Base-by-base conservation (phyloP, 345 rosid species). In the Eucalyptus lansdowneana region DNA sequence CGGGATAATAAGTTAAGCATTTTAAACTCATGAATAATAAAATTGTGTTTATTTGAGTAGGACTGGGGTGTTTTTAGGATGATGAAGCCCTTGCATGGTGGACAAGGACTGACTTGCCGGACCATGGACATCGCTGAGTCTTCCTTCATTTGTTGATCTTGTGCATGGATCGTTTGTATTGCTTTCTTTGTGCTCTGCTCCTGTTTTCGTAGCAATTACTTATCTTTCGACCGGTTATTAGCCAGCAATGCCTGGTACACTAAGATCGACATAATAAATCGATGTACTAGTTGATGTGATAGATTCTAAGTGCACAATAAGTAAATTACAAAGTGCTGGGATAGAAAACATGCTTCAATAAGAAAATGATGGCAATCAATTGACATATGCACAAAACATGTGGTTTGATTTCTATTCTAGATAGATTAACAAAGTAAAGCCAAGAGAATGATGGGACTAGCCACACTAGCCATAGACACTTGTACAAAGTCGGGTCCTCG, bases 401-500 rank as follows among this genome's bases (percentile, higher is more conserved):
- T 51, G 56, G 22, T 51, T 51, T 2, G 8, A 51, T 51, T 17
- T 51, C 22, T 51, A 51, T 51, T 51, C 1, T 51, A 51, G 3
- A 51, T 17, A 17, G 9, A 3, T 51, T 51, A 51, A 51, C 56
- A 51, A 51, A 51, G 22, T 7, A 1, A 22, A 51, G 22, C 22
- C 22, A 51, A 51, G 22, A 17, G 56, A 51, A 51, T 0, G 1
- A 51, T 51, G 56, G 0, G 56, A 51, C 56, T 51, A 51, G 56
- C 56, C 4, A 1, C 22, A 17, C 56, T 51, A 51, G 56, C 22
- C 56, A 17, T 51, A 51, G 56, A 51, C 56, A 51, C 56, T 17
- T 0, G 22, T 51, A 51, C 56, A 3, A 51, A 3, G 22, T 51
- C 0, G 0, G 1, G 56, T 17, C 22, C 56, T 51, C 9, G 0